Percentiles rank a stretch among this genome's conserved stretches.
Evolutionary conservation across 2,329 filamentous ascomycete genomes (phyloP).

Genomic region (Didymella glomerata): DNA sequence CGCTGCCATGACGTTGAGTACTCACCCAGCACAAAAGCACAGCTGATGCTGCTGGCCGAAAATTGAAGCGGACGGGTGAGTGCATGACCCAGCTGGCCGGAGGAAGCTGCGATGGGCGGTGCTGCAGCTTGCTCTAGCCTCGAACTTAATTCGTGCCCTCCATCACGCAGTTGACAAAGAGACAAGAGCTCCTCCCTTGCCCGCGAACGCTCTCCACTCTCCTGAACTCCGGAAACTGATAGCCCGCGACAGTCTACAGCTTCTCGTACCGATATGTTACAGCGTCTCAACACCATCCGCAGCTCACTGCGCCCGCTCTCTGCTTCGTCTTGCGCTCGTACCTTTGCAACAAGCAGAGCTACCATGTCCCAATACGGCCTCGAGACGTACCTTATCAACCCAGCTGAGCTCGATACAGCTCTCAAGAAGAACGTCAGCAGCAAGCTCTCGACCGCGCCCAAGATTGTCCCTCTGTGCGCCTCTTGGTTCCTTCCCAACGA

Average conservation of each 20-base stretch:
- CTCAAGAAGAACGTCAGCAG: constrained; percentile 83
- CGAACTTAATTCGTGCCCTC: constrained; percentile 34
- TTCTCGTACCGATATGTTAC: constrained; percentile 38
- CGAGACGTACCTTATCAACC: constrained; percentile 85
- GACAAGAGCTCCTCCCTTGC: constrained; percentile 17
- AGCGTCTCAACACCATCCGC: constrained; percentile 20
- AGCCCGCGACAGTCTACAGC: constrained; percentile 26
- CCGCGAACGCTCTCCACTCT: constrained; percentile 9
- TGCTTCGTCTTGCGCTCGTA: constrained; percentile 21
- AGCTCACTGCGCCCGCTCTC: constrained; percentile 36
- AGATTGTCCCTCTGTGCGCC: constrained; percentile 88
- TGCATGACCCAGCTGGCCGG: constrained; percentile 9
- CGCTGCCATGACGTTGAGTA: background rate
- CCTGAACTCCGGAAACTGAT: constrained; percentile 8
- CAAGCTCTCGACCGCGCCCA: constrained; percentile 80
- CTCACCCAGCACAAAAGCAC: constrained; percentile 5
- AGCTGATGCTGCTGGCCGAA: background rate
- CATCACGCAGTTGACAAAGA: constrained; percentile 14
- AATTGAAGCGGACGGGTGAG: constrained; percentile 12
- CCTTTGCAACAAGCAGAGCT: constrained; percentile 30
- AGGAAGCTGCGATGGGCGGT: constrained; percentile 12
- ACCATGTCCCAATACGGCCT: constrained; percentile 58
- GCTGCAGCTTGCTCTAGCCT: constrained; percentile 15
- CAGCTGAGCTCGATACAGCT: constrained; percentile 80
- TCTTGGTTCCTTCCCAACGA: constrained; percentile 98